Conservation (phyloP, 352 stramenopile genomes). For the Phytophthora palmivora region DNA sequence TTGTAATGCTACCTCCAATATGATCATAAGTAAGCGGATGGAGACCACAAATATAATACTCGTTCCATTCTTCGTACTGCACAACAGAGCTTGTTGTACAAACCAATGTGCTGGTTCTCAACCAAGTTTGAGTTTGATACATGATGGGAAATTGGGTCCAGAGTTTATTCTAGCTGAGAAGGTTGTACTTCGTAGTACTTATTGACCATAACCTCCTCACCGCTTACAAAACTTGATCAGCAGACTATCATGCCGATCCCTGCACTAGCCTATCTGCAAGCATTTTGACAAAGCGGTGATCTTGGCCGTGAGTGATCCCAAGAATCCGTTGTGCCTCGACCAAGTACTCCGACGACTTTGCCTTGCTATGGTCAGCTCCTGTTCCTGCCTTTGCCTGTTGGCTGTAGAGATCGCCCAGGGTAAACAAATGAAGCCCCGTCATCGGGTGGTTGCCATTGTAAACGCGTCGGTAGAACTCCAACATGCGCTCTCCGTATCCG, state of each 20-base stretch:
- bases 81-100: no score
- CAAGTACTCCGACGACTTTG: conserved; percentile 39
- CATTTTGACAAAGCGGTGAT: conserved; percentile 53
- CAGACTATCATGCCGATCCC: conserved; percentile 7
- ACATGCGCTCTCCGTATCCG: conserved; percentile 50
- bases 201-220: background rate
- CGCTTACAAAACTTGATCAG: background rate
- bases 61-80: no score
- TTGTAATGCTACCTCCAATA: conserved; percentile 20
- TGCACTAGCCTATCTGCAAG: conserved; percentile 43
- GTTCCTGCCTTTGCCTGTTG: conserved; percentile 22
- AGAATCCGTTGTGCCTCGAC: conserved; percentile 53
- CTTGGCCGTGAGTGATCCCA: conserved; percentile 57
- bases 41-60: no score
- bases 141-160: no score
- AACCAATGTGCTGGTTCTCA: no score
- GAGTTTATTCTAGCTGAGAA: no score
- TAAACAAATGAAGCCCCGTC: conserved; percentile 69
- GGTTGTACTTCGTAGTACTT: no score
- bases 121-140: no score
- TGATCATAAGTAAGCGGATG: no score
- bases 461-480: conserved; percentile 66
- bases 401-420: conserved; percentile 59
- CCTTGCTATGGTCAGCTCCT: conserved; percentile 8
- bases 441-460: conserved; percentile 72